Evolutionary conservation across 192 early-diverging fungal species (phyloP).

Genomic region (Backusella circina): DNA sequence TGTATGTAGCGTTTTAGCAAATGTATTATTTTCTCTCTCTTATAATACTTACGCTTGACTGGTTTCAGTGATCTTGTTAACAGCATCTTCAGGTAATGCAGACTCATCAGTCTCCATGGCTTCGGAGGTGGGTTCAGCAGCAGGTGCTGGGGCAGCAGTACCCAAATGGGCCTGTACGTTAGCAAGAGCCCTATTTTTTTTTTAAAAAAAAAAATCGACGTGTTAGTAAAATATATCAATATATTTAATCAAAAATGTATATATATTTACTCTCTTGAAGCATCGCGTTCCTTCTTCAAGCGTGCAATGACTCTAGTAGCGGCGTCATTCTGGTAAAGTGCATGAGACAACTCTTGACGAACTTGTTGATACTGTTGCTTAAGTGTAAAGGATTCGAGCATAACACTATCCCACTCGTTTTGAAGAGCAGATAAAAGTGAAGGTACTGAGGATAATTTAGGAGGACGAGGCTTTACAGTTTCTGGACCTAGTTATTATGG

Average conservation of each 20-base stretch:
- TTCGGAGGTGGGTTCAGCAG: conserved; percentile 21
- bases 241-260: background rate
- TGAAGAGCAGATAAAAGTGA: conserved; percentile 84
- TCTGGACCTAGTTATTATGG: conserved; percentile 41
- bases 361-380: conserved; percentile 90
- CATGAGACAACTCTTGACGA: conserved; percentile 89
- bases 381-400: conserved; percentile 91
- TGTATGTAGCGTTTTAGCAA: background rate
- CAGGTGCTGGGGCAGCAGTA: conserved; percentile 36
- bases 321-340: conserved; percentile 96
- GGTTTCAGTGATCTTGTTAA: conserved; percentile 51
- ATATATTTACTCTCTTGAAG: conserved; percentile 66
- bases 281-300: conserved; percentile 86
- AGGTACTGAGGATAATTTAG: conserved; percentile 89
- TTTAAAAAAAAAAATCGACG: background rate
- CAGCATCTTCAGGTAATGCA: conserved; percentile 40
- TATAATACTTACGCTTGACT: conserved; percentile 39
- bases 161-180: conserved; percentile 58
- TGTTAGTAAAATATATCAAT: background rate
- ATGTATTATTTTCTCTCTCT: background rate
- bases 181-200: conserved; percentile 46
- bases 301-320: conserved; percentile 93
- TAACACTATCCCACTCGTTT: conserved; percentile 95
- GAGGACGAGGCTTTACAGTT: conserved; percentile 82
- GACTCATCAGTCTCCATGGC: conserved; percentile 52